Percentiles rank a stretch among this genome's conserved stretches.
phyloP scores from a whole-genome alignment of 106 monocot genomes.

The Chionographis japonica region DNA sequence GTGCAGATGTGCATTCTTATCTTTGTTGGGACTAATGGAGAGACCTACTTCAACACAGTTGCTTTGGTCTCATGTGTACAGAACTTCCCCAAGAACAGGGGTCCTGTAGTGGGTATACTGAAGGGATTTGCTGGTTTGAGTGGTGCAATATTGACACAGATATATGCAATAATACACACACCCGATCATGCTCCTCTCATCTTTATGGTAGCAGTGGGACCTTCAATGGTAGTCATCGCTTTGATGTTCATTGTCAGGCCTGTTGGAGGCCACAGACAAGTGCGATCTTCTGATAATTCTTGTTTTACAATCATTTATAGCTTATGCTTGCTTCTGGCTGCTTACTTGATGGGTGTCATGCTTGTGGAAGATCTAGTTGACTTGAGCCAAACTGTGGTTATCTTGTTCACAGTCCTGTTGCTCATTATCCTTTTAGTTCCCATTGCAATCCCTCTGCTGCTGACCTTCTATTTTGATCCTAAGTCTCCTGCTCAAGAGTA shows the following conservation, averaged over 20 bases:
- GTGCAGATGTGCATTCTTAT: conserved; percentile 85
- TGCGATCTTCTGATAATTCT: conserved; percentile 45
- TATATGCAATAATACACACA: conserved; percentile 57
- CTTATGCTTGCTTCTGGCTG: conserved; percentile 69
- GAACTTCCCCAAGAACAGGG: conserved; percentile 84
- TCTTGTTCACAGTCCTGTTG: conserved; percentile 48
- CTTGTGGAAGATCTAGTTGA: conserved; percentile 71
- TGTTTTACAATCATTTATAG: conserved; percentile 68
- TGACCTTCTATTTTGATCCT: conserved; percentile 28
- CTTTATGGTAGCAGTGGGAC: conserved; percentile 83
- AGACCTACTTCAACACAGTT: conserved; percentile 85
- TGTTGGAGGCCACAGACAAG: conserved; percentile 81
- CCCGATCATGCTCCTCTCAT: conserved; percentile 58
- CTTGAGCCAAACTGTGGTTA: conserved; percentile 28
- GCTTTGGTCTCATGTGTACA: conserved; percentile 81
- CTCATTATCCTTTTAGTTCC: conserved; percentile 51
- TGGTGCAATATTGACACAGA: conserved; percentile 83
- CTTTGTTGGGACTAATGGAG: conserved; percentile 80
- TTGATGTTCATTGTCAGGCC: conserved; percentile 86
- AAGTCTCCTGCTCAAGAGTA: conserved; percentile 26
- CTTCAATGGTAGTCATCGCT: conserved; percentile 60
- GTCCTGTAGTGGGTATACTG: conserved; percentile 84
- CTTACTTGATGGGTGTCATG: conserved; percentile 77
- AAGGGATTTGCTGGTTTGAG: conserved; percentile 90
- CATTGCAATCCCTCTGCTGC: conserved; percentile 44